Conservation (phyloP, 2,329 filamentous ascomycete species). For the Purpureocillium lavendulum region DNA sequence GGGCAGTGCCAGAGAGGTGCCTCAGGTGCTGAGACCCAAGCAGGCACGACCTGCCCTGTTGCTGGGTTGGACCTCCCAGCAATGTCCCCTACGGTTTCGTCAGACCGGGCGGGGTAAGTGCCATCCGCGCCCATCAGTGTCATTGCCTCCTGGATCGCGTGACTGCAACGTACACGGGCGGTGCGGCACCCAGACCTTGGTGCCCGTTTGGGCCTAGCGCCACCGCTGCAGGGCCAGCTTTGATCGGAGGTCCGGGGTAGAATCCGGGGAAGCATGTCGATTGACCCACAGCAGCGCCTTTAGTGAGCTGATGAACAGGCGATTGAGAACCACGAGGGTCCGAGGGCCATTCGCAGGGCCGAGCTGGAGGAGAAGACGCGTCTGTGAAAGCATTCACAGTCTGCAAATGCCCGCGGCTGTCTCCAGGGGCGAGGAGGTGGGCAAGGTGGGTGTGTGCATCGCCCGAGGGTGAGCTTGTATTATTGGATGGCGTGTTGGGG, state of each 20-base stretch:
- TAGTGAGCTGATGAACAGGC: no score
- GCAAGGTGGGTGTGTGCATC: no score
- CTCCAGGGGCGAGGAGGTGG: no score
- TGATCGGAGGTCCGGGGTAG: constrained; percentile 11
- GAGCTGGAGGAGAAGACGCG: no score
- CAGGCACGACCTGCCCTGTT: constrained; percentile 1
- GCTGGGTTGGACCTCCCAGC: constrained; percentile 3
- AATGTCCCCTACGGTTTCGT: constrained; percentile 25
- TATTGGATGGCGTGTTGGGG: constrained; percentile 3
- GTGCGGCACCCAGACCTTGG: background rate
- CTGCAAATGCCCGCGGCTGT: no score
- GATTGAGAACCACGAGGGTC: no score
- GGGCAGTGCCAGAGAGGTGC: constrained; percentile 7
- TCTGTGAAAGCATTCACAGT: no score
- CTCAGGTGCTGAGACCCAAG: constrained; percentile 7
- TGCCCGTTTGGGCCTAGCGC: constrained; percentile 3
- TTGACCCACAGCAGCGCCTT: constrained; percentile 7
- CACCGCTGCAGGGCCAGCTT: constrained; percentile 7
- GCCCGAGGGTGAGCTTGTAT: no score
- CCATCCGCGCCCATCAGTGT: constrained; percentile 8
- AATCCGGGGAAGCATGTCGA: constrained; percentile 16
- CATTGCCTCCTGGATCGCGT: constrained; percentile 10
- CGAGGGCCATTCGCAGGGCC: no score
- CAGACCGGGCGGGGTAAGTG: constrained; percentile 36
- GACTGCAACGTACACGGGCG: constrained; percentile 4